Percentiles rank a stretch among this genome's conserved stretches.
Evolutionary conservation across 352 stramenopile species (phyloP).

Genomic region (Phytopythium oedochilum): DNA sequence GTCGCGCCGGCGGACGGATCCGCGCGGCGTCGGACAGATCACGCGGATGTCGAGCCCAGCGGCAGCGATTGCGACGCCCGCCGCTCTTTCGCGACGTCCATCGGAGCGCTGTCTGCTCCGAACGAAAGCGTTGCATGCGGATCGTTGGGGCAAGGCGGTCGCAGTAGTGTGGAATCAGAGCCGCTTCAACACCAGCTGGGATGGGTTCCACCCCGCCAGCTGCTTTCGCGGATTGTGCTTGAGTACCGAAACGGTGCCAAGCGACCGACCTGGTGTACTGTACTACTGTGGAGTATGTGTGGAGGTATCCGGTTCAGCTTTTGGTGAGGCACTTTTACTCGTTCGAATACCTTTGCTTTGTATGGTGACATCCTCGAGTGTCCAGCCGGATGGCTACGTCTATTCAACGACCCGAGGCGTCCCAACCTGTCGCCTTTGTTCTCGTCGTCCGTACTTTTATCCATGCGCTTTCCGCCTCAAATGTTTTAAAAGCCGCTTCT

Average conservation of each 20-base stretch:
- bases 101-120: too few species aligned
- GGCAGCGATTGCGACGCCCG: neutral
- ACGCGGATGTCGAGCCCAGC: neutral
- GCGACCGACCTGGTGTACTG: neutral
- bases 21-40: neutral
- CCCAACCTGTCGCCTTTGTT: neutral
- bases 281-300: too few species aligned
- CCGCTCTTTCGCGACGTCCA: too few species aligned
- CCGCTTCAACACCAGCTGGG: neutral
- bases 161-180: neutral
- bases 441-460: neutral
- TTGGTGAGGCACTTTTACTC: constrained; percentile 2
- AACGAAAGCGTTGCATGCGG: neutral
- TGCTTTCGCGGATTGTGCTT: neutral
- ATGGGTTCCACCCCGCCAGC: neutral
- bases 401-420: constrained; percentile 1
- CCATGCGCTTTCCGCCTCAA: neutral
- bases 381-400: neutral
- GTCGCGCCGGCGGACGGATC: too few species aligned
- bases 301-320: neutral
- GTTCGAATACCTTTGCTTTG: neutral
- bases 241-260: neutral
- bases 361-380: neutral
- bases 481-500: too few species aligned
- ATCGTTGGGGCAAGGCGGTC: neutral